Evolutionary conservation across 2,329 filamentous ascomycete genomes (phyloP).

Genomic region (Colletotrichum camelliae): DNA sequence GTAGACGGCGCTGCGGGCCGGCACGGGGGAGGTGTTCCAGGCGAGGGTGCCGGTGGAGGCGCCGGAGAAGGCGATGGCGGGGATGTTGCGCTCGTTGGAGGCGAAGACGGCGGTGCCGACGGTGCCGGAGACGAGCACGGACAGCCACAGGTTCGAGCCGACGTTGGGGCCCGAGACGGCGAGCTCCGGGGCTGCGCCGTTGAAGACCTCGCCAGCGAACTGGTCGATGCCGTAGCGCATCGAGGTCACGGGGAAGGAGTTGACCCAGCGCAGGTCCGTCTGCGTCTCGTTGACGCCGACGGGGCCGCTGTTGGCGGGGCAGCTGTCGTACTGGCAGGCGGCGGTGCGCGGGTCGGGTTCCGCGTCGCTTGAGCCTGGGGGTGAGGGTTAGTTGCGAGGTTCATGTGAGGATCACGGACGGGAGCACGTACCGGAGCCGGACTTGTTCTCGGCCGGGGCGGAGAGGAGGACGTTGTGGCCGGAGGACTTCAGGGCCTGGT

Average conservation of each 20-base stretch:
- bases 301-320: slow-evolving; percentile 59
- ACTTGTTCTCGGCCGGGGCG: slow-evolving; percentile 70
- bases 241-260: slow-evolving; percentile 70
- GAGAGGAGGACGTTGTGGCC: slow-evolving; percentile 70
- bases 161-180: slow-evolving; percentile 71
- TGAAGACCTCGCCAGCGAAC: slow-evolving; percentile 59
- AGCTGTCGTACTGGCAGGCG: slow-evolving; percentile 67
- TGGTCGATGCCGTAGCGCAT: slow-evolving; percentile 67
- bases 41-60: slow-evolving; percentile 51
- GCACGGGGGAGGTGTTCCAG: slow-evolving; percentile 59
- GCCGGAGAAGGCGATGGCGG: slow-evolving; percentile 73
- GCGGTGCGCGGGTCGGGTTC: slow-evolving; percentile 51
- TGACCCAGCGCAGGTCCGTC: slow-evolving; percentile 72
- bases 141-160: slow-evolving; percentile 61
- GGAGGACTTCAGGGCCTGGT: slow-evolving; percentile 57
- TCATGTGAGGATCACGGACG: neutral
- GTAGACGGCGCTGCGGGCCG: slow-evolving; percentile 64
- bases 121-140: slow-evolving; percentile 67
- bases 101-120: slow-evolving; percentile 70
- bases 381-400: neutral
- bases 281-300: slow-evolving; percentile 62
- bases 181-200: slow-evolving; percentile 59
- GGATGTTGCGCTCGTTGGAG: slow-evolving; percentile 56
- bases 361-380: slow-evolving; percentile 52
- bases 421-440: slow-evolving; percentile 46